A percentile compares a stretch with the other conserved stretches of the same genome.
Evolutionary conservation across 495 filamentous ascomycete species (phyloP).

Genomic region (Tetracladium marchalianum): DNA sequence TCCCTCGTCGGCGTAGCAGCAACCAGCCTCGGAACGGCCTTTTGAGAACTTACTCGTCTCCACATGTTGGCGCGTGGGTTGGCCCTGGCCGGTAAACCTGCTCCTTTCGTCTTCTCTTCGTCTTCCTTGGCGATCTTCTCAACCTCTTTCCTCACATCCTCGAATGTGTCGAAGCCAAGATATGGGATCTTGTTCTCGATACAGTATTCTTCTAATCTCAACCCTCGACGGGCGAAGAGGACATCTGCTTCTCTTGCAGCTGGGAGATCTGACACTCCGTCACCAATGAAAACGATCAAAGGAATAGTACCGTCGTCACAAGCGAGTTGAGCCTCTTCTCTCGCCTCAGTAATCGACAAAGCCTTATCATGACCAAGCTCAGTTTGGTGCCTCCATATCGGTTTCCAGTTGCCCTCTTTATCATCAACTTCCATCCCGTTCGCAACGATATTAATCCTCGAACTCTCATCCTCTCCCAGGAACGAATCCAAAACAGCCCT

Average conservation of each 20-base stretch:
- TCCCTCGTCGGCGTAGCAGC: conserved; percentile 45
- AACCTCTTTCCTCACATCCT: conserved; percentile 57
- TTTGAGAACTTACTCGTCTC: conserved; percentile 51
- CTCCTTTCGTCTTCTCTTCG: conserved; percentile 52
- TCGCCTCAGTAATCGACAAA: conserved; percentile 51
- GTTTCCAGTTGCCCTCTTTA: conserved; percentile 44
- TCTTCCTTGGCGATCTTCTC: conserved; percentile 50
- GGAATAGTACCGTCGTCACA: conserved; percentile 54
- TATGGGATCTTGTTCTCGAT: conserved; percentile 52
- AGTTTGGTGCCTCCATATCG: conserved; percentile 59
- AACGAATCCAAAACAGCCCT: conserved; percentile 52
- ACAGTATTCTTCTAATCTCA: conserved; percentile 66
- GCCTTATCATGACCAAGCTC: conserved; percentile 66
- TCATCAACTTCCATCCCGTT: conserved; percentile 62
- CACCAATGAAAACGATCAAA: conserved; percentile 67
- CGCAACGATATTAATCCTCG: conserved; percentile 58
- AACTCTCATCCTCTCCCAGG: conserved; percentile 44
- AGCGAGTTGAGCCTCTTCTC: conserved; percentile 38
- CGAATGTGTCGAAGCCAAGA: conserved; percentile 57
- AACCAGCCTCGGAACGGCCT: conserved; percentile 40
- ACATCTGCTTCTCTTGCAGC: conserved; percentile 68
- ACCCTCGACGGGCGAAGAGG: conserved; percentile 59
- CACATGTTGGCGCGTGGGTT: conserved; percentile 67
- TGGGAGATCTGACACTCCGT: conserved; percentile 67
- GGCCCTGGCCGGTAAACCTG: conserved; percentile 51